These are phyloP conservation scores for Trichosanthes cucumerina DNA, from an alignment of 306 rosid species.

Conservation along the genomic window DNA sequence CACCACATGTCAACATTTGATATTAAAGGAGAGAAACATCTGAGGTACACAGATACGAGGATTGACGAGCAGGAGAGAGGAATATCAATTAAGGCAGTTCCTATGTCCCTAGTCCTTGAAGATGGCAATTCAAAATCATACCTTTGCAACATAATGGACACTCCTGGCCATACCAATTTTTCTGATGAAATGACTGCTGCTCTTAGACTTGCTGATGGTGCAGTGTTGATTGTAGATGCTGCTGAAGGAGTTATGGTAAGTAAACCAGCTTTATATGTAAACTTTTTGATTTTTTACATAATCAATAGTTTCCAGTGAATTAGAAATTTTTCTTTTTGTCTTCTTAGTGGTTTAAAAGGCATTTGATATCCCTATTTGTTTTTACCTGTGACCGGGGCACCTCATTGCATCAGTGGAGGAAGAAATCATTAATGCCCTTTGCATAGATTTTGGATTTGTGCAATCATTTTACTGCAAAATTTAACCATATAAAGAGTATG, in stretches of 20 bases:
- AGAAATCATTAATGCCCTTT: not conserved
- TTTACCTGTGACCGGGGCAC: not conserved
- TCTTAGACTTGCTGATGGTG: constrained; percentile 88
- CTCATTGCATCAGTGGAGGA: not conserved
- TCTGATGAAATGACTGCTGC: constrained; percentile 99
- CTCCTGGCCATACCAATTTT: constrained; percentile 94
- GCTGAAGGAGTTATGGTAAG: constrained; percentile 96
- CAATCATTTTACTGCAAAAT: not conserved
- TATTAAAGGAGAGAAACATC: constrained; percentile 63
- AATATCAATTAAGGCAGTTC: constrained; percentile 86
- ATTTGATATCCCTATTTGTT: not conserved
- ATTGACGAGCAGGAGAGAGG: constrained; percentile 89
- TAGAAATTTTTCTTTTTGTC: not conserved
- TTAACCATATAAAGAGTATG: not conserved
- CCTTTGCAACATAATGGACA: constrained; percentile 82
- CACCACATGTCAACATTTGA: constrained; percentile 94
- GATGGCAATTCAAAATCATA: constrained; percentile 78
- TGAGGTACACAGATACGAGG: constrained; percentile 83
- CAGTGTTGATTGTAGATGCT: constrained; percentile 86
- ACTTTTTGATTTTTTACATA: not conserved
- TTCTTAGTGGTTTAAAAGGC: not conserved
- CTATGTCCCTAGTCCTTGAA: constrained; percentile 93
- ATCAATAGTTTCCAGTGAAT: not conserved
- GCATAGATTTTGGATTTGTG: not conserved
- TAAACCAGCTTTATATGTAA: not conserved